A percentile compares a stretch with the other conserved stretches of the same genome.
These are phyloP conservation scores for Erysiphe pulchra DNA, from an alignment of 2,329 filamentous ascomycete genomes.

Conservation along the genomic window DNA sequence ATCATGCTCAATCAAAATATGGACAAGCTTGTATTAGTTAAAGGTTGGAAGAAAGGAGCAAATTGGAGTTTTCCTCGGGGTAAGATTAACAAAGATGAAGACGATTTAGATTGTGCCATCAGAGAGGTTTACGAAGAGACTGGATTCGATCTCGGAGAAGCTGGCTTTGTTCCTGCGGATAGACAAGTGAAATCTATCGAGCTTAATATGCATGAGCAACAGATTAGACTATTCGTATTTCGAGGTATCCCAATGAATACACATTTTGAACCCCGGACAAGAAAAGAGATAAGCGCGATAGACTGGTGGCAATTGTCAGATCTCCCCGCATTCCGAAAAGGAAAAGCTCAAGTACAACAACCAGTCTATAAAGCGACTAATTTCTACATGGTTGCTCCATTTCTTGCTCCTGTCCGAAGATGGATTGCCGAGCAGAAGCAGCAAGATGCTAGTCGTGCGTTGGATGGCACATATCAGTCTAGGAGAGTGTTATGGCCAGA, in stretches of 20 bases:
- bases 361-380: constrained; percentile 42
- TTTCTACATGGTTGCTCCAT: constrained; percentile 96
- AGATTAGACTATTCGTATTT: constrained; percentile 81
- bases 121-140: constrained; percentile 94
- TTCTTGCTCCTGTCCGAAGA: constrained; percentile 60
- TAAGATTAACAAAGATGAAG: constrained; percentile 95
- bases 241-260: constrained; percentile 70
- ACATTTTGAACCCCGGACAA: constrained; percentile 64
- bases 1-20: constrained; percentile 85
- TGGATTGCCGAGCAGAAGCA: constrained; percentile 77
- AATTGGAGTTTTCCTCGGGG: constrained; percentile 93
- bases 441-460: constrained; percentile 27
- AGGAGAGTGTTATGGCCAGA: constrained; percentile 22
- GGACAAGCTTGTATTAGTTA: constrained; percentile 81
- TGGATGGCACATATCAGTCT: constrained; percentile 17
- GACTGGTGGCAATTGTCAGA: constrained; percentile 83
- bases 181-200: constrained; percentile 62
- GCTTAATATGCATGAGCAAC: constrained; percentile 73
- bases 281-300: constrained; percentile 95
- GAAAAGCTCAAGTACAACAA: constrained; percentile 30
- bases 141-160: constrained; percentile 53
- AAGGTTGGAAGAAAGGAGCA: constrained; percentile 91
- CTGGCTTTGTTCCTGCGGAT: constrained; percentile 49
- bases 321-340: constrained; percentile 52
- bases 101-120: constrained; percentile 77